Conservation (phyloP, 495 filamentous ascomycete genomes). For the Massariosphaeria phaeospora region DNA sequence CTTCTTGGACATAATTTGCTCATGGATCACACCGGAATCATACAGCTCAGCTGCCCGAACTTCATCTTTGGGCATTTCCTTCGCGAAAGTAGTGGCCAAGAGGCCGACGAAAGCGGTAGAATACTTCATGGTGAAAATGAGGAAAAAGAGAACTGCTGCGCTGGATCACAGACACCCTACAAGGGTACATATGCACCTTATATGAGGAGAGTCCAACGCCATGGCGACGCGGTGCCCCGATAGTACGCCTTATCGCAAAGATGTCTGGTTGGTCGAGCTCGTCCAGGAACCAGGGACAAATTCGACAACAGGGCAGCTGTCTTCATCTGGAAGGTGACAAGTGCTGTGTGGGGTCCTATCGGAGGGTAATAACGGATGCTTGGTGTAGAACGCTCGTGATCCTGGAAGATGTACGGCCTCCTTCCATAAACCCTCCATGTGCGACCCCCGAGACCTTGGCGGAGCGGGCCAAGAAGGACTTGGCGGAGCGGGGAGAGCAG, state of each 20-base stretch:
- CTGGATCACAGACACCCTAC: not conserved
- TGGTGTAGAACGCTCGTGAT: not conserved
- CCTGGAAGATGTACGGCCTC: not conserved
- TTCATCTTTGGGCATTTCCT: constrained; percentile 19
- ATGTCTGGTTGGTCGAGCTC: not conserved
- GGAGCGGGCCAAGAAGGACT: not conserved
- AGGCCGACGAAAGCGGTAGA: not conserved
- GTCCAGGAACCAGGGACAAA: no score
- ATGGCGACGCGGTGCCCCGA: not conserved
- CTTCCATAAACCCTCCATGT: not conserved
- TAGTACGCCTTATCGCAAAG: not conserved
- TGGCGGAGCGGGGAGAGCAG: no score
- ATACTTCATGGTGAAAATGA: not conserved
- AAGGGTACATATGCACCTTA: not conserved
- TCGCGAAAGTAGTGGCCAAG: constrained; percentile 1
- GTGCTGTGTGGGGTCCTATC: not conserved
- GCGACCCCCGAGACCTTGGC: not conserved
- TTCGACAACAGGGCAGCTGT: not conserved
- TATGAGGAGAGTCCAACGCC: not conserved
- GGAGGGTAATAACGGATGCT: not conserved
- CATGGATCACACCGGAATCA: constrained; percentile 27
- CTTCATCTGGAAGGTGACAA: not conserved
- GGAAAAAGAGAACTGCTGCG: not conserved
- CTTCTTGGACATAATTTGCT: constrained; percentile 23
- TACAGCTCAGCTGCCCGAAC: constrained; percentile 24